These are phyloP conservation scores for Hemisphaericaspora lyxosophila DNA, from an alignment of 1,139 yeast genomes.

Conservation along the genomic window DNA sequence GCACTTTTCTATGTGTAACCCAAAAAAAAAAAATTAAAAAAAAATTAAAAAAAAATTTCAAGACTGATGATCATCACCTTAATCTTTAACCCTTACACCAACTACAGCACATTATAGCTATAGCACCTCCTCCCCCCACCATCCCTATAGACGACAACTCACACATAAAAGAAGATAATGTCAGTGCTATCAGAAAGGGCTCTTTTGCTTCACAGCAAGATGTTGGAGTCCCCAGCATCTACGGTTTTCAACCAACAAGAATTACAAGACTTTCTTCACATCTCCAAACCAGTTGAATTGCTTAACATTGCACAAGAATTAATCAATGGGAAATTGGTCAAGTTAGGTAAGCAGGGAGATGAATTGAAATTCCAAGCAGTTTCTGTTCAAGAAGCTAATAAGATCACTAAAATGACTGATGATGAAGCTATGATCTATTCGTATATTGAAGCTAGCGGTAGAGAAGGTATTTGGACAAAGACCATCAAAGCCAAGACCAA, in stretches of 20 bases:
- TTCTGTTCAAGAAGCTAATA: slow-evolving; percentile 62
- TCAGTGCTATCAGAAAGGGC: slow-evolving; percentile 49
- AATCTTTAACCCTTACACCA: background rate
- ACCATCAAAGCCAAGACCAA: slow-evolving; percentile 89
- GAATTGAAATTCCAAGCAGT: slow-evolving; percentile 75
- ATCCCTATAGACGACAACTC: no score
- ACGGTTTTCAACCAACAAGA: slow-evolving; percentile 60
- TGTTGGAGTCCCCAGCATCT: slow-evolving; percentile 51
- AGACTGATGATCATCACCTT: slow-evolving; percentile 6
- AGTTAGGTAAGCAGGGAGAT: slow-evolving; percentile 63
- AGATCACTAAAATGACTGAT: slow-evolving; percentile 69
- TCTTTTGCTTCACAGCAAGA: slow-evolving; percentile 53
- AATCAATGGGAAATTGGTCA: slow-evolving; percentile 62
- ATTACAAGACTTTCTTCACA: slow-evolving; percentile 45
- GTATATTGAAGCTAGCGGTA: slow-evolving; percentile 85
- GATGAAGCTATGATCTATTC: slow-evolving; percentile 94
- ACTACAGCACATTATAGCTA: no score
- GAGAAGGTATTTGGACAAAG: slow-evolving; percentile 97
- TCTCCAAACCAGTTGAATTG: slow-evolving; percentile 42
- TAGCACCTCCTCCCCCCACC: no score
- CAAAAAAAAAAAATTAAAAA: no score
- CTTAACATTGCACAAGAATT: slow-evolving; percentile 66
- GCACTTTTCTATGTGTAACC: no score
- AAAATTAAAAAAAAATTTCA: slow-evolving; percentile 7
- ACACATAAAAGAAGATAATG: slow-evolving; percentile 13